Percentiles rank a stretch among this genome's conserved stretches.
Conservation (phyloP, 179 eudicot genomes). For the Gypsophila paniculata region DNA sequence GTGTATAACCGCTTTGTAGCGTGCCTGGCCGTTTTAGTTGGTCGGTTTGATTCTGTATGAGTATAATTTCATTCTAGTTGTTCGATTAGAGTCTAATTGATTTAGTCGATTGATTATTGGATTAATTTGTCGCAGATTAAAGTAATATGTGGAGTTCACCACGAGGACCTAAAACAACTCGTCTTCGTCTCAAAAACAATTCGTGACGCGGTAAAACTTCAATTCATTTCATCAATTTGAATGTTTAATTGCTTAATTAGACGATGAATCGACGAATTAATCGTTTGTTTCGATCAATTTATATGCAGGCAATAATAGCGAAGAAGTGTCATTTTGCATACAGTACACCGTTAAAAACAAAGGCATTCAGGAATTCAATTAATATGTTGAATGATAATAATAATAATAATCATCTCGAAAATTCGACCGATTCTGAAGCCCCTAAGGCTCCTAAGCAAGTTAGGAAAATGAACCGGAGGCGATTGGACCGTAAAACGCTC, state of each 20-base stretch:
- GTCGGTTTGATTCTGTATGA: too few relatives aligned
- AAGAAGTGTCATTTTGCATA: slow-evolving; percentile 60
- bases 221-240: not conserved
- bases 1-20: too few relatives aligned
- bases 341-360: slow-evolving; percentile 53
- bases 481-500: slow-evolving; percentile 22
- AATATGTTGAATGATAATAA: slow-evolving; percentile 17
- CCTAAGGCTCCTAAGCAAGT: slow-evolving; percentile 63
- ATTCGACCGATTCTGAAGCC: slow-evolving; percentile 30
- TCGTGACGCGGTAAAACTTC: slow-evolving; percentile 58
- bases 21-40: too few relatives aligned
- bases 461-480: slow-evolving; percentile 27
- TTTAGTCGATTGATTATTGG: not conserved
- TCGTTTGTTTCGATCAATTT: too few relatives aligned
- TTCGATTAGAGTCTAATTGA: too few relatives aligned
- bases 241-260: not conserved
- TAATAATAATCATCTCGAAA: not conserved
- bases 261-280: not conserved
- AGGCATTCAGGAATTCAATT: slow-evolving; percentile 32
- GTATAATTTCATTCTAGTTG: too few relatives aligned
- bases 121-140: slow-evolving; percentile 45
- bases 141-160: slow-evolving; percentile 74
- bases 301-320: slow-evolving; percentile 52
- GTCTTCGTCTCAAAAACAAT: slow-evolving; percentile 55
- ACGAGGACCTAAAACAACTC: slow-evolving; percentile 76